These are phyloP conservation scores for Citrullus amarus DNA, from an alignment of 306 rosid genomes.

Conservation along the genomic window DNA sequence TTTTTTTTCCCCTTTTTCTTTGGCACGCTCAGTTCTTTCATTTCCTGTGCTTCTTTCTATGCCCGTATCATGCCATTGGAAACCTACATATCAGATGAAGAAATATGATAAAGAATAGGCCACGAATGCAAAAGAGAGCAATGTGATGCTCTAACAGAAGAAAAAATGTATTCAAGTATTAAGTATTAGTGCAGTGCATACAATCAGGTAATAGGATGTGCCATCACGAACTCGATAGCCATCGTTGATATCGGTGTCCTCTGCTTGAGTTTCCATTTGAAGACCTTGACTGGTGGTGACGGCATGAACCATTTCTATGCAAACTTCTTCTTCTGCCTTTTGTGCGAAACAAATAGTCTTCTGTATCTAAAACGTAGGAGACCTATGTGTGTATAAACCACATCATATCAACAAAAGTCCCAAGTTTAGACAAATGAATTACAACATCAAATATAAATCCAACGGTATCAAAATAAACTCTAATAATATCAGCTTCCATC, in stretches of 20 bases:
- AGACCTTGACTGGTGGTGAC: slow-evolving; percentile 22
- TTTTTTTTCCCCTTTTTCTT: background rate
- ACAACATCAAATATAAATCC: background rate
- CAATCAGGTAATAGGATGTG: background rate
- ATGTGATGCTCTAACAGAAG: background rate
- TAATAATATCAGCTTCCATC: background rate
- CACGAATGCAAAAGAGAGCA: background rate
- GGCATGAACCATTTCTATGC: slow-evolving; percentile 3
- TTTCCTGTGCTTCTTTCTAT: background rate
- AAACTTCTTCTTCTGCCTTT: slow-evolving; percentile 28
- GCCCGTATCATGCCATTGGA: background rate
- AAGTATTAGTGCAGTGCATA: background rate
- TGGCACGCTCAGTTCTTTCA: background rate
- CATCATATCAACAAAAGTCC: background rate
- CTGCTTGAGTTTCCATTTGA: slow-evolving; percentile 22
- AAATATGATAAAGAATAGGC: background rate
- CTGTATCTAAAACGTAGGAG: slow-evolving; percentile 59
- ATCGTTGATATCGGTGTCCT: slow-evolving; percentile 27
- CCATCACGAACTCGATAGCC: slow-evolving; percentile 26
- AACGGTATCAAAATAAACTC: background rate
- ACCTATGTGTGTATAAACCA: slow-evolving; percentile 23
- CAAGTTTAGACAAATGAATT: background rate
- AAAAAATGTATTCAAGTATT: background rate
- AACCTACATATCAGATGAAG: background rate
- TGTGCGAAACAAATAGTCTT: slow-evolving; percentile 46